Conservation (phyloP, 495 filamentous ascomycete genomes). For the Penicillium tannophilum region DNA sequence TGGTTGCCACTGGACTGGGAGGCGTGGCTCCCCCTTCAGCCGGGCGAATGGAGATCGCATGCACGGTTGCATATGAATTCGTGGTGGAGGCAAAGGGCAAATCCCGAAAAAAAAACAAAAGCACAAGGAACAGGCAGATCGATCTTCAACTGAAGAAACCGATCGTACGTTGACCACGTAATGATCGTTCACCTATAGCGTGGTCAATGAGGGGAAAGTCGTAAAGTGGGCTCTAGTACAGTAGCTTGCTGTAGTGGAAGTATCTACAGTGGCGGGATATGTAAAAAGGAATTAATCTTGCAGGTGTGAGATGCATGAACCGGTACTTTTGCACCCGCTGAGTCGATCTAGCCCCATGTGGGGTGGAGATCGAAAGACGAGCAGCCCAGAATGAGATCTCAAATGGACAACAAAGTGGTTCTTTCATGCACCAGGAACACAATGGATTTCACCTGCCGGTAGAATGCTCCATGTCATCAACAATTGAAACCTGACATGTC, state of each 20-base stretch:
- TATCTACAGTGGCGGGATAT: constrained; percentile 14
- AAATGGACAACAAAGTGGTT: background rate
- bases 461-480: constrained; percentile 16
- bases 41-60: constrained; percentile 14
- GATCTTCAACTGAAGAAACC: constrained; percentile 15
- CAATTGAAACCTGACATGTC: constrained; percentile 32
- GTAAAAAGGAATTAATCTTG: constrained; percentile 15
- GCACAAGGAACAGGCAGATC: constrained; percentile 8
- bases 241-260: constrained; percentile 20
- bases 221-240: constrained; percentile 1
- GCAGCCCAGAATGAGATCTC: background rate
- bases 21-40: constrained; percentile 3
- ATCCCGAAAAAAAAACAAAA: constrained; percentile 3
- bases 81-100: background rate
- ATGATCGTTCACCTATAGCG: constrained; percentile 7
- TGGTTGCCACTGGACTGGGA: constrained; percentile 12
- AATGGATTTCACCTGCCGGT: constrained; percentile 1
- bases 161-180: constrained; percentile 11
- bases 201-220: constrained; percentile 1
- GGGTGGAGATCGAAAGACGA: constrained; percentile 9
- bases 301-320: constrained; percentile 27
- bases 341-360: constrained; percentile 13
- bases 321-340: constrained; percentile 20
- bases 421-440: background rate
- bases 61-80: background rate